Base-by-base conservation (phyloP, 306 rosid species). In the Malus orientalis region DNA sequence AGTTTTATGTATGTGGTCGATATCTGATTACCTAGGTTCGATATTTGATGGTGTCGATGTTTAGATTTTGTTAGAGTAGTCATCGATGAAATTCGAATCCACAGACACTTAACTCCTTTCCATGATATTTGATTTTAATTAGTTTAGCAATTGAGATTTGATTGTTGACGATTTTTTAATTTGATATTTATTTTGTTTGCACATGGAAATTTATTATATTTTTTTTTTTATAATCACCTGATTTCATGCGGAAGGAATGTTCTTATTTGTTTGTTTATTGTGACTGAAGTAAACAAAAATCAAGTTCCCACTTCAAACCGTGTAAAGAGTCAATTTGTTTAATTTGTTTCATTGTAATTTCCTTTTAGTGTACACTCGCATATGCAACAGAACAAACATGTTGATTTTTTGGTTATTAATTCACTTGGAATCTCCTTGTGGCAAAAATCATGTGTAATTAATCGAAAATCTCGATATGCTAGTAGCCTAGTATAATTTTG, bases 1-100 rank as follows among this genome's bases (percentile, higher is more conserved):
- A 36, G 6, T 33, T 1, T 33, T 36, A 6, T 36, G 8, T 5
- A 36, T 36, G 38, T 0, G 38, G 8, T 33, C 8, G 40, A 36
- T 38, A 6, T 1, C 42, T 38, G 42, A 38, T 38, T 38, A 38
- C 1, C 7, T 33, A 33, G 38, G 7, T 33, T 33, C 7, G 38
- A 33, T 38, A 38, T 38, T 38, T 38, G 10, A 38, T 38, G 42
- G 9, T 38, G 42, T 7, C 9, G 2, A 38, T 7, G 7, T 38
- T 38, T 7, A 7, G 10, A 38, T 38, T 38, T 38, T 38, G 42
- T 38, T 6, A 38, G 0, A 38, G 1, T 38, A 38, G 40, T 1
- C 8, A 33, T 0, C 8, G 8, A 36, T 0, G 0, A 0, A 6
- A 36, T 36, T 36, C 8, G 2, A 6, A 36, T 36, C 8, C 40